Evolutionary conservation across 768 basidiomycete genomes (phyloP), one percentile per base, ranked within the genome.

Genomic region (Goffeauzyma gilvescens): DNA sequence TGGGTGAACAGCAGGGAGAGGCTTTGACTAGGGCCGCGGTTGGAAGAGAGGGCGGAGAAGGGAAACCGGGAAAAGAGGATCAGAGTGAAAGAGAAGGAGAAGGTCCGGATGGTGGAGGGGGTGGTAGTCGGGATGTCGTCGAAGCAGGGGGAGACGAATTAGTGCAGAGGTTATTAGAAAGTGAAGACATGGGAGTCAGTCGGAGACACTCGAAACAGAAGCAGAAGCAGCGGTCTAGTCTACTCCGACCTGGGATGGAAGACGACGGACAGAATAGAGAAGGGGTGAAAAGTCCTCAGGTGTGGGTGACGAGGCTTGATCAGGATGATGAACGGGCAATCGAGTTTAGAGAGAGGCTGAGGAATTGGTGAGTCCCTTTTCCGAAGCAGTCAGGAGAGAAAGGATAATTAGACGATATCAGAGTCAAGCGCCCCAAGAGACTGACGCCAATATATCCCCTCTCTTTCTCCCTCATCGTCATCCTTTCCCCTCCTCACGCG

Each of bases 301-400:
- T 46, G 20, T 22, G 28, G 21, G 18, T 48, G n/a, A 44, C 45
- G 17, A 53, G 44, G 35, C 44, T 62, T 15, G 52, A 58, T 42
- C 33, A 43, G 9, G 41, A 48, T 45, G 62, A 60, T 43, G 42
- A 43, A 28, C 36, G 59, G 37, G 59, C 57, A 12, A 44, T 63
- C 14, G 61, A 60, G 27, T 63, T 63, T 33, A 53, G 59, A 40
- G 61, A 63, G 38, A 51, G 56, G 25, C 32, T 63, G 32, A 38
- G 61, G 41, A 59, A 53, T 14, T 63, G 61, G 61, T 60, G 38
- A 47, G 60, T 56, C 22, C 17, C 3, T n/a, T n/a, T 30, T 17
- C 17, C 9, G 9, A 17, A 12, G 20, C 13, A 18, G 13, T 35
- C 33, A 18, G 33, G 8, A 35, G n/a, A n/a, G n/a, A n/a, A 35